Evolutionary conservation across 305 asterid genomes (phyloP).

Genomic region (Fraxinus ornus): DNA sequence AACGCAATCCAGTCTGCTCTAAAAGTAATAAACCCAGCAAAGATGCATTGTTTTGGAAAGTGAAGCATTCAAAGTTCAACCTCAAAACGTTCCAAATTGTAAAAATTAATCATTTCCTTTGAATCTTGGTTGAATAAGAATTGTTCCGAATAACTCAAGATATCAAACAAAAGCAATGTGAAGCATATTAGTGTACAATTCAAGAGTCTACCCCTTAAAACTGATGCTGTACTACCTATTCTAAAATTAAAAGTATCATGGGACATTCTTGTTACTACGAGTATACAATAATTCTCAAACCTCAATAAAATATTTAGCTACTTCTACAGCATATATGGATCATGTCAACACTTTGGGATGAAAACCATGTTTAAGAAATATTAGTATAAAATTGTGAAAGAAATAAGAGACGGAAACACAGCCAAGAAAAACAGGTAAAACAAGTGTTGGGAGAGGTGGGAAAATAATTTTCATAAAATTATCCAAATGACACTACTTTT

Average conservation of each 20-base stretch:
- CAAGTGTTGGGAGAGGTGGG: neutral
- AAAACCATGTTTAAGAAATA: neutral
- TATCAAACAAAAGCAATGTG: neutral
- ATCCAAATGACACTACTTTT: neutral
- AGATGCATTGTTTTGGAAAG: constrained; percentile 7
- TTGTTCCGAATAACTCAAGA: constrained; percentile 4
- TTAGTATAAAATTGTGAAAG: neutral
- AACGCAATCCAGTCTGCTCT: constrained; percentile 4
- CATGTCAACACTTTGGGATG: neutral
- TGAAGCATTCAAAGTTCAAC: neutral
- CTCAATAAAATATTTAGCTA: neutral
- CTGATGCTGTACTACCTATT: constrained; percentile 7
- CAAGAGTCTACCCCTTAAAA: neutral
- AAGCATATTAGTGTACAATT: neutral
- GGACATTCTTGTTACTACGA: neutral
- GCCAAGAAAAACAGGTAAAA: neutral
- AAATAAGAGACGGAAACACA: neutral
- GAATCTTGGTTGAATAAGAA: neutral
- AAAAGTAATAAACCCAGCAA: constrained; percentile 13
- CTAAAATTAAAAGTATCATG: neutral
- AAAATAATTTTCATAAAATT: neutral
- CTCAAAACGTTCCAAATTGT: neutral
- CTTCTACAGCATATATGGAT: neutral
- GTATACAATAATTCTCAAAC: neutral
- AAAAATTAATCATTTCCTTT: constrained; percentile 7